Percentiles rank a stretch among this genome's conserved stretches.
phyloP scores from a whole-genome alignment of 306 rosid species.

The Prosopis cineraria region DNA sequence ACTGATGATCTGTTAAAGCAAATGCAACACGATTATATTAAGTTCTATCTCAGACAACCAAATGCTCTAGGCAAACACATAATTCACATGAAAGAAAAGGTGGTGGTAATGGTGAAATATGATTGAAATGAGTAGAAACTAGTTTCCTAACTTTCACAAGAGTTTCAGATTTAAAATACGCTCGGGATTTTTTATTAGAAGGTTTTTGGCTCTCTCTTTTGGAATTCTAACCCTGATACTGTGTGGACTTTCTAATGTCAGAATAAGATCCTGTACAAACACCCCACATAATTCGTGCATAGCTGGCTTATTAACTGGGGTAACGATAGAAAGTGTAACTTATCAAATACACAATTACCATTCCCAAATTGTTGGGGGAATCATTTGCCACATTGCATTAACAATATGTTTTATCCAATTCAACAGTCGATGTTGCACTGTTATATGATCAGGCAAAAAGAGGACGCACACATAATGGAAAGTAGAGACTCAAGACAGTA shows the following conservation, averaged over 20 bases:
- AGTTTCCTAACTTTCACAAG: not conserved
- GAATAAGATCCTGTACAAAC: slow-evolving; percentile 12
- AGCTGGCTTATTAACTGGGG: slow-evolving; percentile 11
- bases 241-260: slow-evolving; percentile 17
- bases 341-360: slow-evolving; percentile 10
- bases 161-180: not conserved
- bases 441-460: slow-evolving; percentile 13
- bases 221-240: not conserved
- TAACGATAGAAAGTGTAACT: not conserved
- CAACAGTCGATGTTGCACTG: not conserved
- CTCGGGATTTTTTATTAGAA: not conserved
- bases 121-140: not conserved
- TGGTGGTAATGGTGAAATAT: slow-evolving; percentile 2
- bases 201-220: not conserved
- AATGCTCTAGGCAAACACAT: not conserved
- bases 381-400: slow-evolving; percentile 15
- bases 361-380: not conserved
- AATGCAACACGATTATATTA: slow-evolving; percentile 10
- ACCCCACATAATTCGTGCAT: not conserved
- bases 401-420: not conserved
- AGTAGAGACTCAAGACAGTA: slow-evolving; percentile 14
- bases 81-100: not conserved
- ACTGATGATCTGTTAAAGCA: slow-evolving; percentile 43
- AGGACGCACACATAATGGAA: not conserved
- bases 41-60: slow-evolving; percentile 22